Conservation (phyloP, 2,329 filamentous ascomycete genomes). For the Cladosporium velox region DNA sequence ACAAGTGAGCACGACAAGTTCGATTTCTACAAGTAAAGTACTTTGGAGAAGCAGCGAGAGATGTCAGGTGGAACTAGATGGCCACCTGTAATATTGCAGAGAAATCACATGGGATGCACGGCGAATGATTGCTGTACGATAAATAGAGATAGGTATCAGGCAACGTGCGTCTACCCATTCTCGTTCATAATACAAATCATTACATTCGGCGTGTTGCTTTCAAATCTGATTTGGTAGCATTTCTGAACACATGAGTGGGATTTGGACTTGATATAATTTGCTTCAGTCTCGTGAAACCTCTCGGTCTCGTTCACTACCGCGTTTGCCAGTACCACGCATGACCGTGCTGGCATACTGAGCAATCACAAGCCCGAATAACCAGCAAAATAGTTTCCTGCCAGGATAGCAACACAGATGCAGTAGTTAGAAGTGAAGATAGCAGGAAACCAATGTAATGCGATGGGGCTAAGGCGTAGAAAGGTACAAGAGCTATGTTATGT, state of each 20-base stretch:
- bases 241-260: not conserved
- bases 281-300: not conserved
- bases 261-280: not conserved
- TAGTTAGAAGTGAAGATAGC: not conserved
- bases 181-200: too few relatives aligned
- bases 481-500: not conserved
- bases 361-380: too few relatives aligned
- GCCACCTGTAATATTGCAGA: not conserved
- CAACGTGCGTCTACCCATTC: not conserved
- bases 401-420: not conserved
- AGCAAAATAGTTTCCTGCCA: not conserved
- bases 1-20: conserved; percentile 72
- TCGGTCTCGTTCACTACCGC: not conserved
- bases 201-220: not conserved
- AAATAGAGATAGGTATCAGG: conserved; percentile 1
- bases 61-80: not conserved
- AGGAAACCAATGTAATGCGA: not conserved
- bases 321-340: not conserved
- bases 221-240: not conserved
- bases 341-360: too few relatives aligned
- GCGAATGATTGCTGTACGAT: conserved; percentile 18
- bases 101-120: not conserved
- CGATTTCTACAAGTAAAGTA: conserved; percentile 82
- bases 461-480: not conserved
- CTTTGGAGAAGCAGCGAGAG: not conserved